Percentiles rank a stretch among this genome's conserved stretches.
Conservation (phyloP, 208 protist species). For the Leishmania turanica region DNA sequence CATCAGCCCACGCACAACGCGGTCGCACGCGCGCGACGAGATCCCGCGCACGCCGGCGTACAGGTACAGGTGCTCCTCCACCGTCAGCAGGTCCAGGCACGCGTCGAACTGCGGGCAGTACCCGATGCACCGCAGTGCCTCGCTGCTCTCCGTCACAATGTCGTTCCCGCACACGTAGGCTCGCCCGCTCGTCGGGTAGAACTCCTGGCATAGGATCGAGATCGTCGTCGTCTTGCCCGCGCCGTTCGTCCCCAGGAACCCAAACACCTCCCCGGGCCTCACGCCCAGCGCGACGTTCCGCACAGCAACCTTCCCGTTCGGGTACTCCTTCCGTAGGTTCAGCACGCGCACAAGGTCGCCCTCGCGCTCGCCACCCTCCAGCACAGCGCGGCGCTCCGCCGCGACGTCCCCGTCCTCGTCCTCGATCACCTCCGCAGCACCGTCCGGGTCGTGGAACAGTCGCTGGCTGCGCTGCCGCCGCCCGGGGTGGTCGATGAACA, state of each 20-base stretch:
- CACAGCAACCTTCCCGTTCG: conserved; percentile 71
- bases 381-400: conserved; percentile 33
- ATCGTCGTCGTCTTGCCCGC: conserved; percentile 89
- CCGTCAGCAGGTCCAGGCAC: conserved; percentile 88
- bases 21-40: conserved; percentile 7
- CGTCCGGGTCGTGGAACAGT: conserved; percentile 38
- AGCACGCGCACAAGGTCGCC: conserved; percentile 53
- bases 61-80: conserved; percentile 77
- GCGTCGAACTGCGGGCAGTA: conserved; percentile 95
- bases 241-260: conserved; percentile 89
- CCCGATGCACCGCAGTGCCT: conserved; percentile 65
- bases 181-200: conserved; percentile 63
- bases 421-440: conserved; percentile 28
- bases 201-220: conserved; percentile 78
- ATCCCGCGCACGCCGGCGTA: conserved; percentile 42
- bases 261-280: conserved; percentile 76
- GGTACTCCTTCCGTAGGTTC: conserved; percentile 67
- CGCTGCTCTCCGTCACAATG: conserved; percentile 44
- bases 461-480: conserved; percentile 30
- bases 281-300: conserved; percentile 75
- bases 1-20: conserved; percentile 40
- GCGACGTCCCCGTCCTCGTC: conserved; percentile 48
- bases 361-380: conserved; percentile 8
- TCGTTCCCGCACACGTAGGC: conserved; percentile 63
- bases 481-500: conserved; percentile 45